phyloP scores from a whole-genome alignment of 2,329 filamentous ascomycete genomes.

The Arthrobotrys entomopaga region DNA sequence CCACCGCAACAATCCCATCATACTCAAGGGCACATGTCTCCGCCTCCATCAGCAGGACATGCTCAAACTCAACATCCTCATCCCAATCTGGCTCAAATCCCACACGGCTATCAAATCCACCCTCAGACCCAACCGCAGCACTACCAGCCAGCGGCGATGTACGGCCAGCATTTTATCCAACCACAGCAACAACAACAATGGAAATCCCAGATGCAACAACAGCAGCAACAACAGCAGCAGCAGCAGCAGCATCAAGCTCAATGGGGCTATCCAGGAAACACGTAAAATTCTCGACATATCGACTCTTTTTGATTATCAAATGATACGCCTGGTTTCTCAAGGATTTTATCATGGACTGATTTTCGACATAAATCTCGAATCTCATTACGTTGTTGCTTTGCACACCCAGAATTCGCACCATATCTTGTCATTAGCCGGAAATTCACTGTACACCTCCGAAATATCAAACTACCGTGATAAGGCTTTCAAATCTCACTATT shows the following conservation, averaged over 20 bases:
- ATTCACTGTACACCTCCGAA: too few species aligned
- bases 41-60: constrained; percentile 61
- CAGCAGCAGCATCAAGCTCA: constrained; percentile 55
- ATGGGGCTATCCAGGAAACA: constrained; percentile 39
- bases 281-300: background rate
- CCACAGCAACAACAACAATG: constrained; percentile 58
- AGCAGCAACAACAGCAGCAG: constrained; percentile 56
- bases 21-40: constrained; percentile 72
- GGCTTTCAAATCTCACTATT: too few species aligned
- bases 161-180: constrained; percentile 55
- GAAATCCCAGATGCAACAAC: constrained; percentile 56
- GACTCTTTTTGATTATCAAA: too few species aligned
- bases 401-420: too few species aligned
- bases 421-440: too few species aligned
- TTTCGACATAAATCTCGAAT: background rate
- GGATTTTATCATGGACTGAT: background rate
- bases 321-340: too few species aligned
- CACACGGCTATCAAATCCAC: constrained; percentile 63
- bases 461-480: too few species aligned
- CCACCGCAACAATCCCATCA: constrained; percentile 61
- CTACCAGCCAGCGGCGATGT: constrained; percentile 57
- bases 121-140: constrained; percentile 60
- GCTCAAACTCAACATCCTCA: constrained; percentile 60
- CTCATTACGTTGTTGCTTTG: too few species aligned
- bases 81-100: constrained; percentile 62